A percentile compares a stretch with the other conserved stretches of the same genome.
Evolutionary conservation across 169 alveolate species (phyloP).

Genomic region (Eimeria maxima): DNA sequence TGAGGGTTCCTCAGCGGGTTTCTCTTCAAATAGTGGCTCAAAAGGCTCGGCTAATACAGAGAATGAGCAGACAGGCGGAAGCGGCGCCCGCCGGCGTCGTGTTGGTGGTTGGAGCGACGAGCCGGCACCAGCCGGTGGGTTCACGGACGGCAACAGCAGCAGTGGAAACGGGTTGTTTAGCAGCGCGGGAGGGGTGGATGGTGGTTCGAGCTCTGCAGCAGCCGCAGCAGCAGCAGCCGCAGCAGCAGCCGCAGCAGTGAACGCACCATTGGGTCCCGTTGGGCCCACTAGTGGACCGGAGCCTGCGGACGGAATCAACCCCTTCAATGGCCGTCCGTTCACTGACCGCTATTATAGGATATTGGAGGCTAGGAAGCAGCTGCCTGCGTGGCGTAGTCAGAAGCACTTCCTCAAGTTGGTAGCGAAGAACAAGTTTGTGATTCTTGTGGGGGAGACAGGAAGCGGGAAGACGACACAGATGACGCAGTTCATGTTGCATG

Average conservation of each 20-base stretch:
- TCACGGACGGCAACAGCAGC: background rate
- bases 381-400: conserved; percentile 95
- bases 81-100: conserved; percentile 19
- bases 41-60: too few relatives aligned
- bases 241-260: conserved; percentile 58
- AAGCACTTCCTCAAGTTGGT: conserved; percentile 91
- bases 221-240: too few relatives aligned
- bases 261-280: conserved; percentile 40
- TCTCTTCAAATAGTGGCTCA: too few relatives aligned
- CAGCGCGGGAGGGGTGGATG: too few relatives aligned
- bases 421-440: conserved; percentile 87
- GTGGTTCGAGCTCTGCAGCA: too few relatives aligned
- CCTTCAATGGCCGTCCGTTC: conserved; percentile 83
- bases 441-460: conserved; percentile 98
- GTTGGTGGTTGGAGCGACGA: background rate
- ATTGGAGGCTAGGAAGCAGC: conserved; percentile 89
- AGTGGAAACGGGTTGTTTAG: too few relatives aligned
- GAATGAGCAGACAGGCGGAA: background rate
- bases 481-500: conserved; percentile 97
- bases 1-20: too few relatives aligned
- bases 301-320: conserved; percentile 55
- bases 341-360: conserved; percentile 89
- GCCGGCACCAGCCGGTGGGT: background rate
- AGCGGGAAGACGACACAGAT: conserved; percentile 99
- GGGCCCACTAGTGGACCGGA: background rate